Conservation (phyloP, 1,284 basidiomycete genomes). For the Violaceomyces palustris region DNA sequence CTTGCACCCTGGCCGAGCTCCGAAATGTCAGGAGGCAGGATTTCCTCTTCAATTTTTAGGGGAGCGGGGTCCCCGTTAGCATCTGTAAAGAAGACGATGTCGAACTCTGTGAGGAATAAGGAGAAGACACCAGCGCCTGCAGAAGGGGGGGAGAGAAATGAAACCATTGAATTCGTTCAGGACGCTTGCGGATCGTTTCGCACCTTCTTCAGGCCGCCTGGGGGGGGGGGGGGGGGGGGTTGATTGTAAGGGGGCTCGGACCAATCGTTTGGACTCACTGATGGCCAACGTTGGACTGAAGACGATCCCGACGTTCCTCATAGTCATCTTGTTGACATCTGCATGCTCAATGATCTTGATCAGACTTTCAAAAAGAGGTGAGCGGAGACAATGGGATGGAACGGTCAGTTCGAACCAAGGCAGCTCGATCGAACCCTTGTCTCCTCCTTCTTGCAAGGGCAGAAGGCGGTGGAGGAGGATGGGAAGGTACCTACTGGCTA, state of each 20-base stretch:
- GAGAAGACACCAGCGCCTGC: conserved; percentile 38
- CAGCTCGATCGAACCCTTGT: no score
- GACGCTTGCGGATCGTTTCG: no score
- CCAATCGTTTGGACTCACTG: conserved; percentile 3
- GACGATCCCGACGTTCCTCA: conserved; percentile 96
- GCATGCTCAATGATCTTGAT: conserved; percentile 91
- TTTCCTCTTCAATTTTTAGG: conserved; percentile 25
- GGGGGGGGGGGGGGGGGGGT: no score
- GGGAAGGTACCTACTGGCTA: conserved; percentile 60
- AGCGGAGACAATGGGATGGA: neutral
- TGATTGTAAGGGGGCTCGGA: no score
- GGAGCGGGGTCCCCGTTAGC: conserved; percentile 37
- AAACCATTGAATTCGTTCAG: no score
- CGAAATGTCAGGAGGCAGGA: conserved; percentile 5
- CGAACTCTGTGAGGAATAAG: conserved; percentile 45
- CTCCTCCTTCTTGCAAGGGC: no score
- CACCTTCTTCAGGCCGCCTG: no score
- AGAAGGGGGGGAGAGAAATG: neutral
- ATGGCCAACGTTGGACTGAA: conserved; percentile 55
- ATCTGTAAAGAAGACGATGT: conserved; percentile 41
- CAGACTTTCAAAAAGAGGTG: conserved; percentile 54
- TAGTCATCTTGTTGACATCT: conserved; percentile 91
- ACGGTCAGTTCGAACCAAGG: neutral
- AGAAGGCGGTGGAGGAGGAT: no score
- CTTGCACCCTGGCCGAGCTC: conserved; percentile 1